Evolutionary conservation across 2,329 filamentous ascomycete species (phyloP).

Genomic region (Gaeumannomyces sp.): DNA sequence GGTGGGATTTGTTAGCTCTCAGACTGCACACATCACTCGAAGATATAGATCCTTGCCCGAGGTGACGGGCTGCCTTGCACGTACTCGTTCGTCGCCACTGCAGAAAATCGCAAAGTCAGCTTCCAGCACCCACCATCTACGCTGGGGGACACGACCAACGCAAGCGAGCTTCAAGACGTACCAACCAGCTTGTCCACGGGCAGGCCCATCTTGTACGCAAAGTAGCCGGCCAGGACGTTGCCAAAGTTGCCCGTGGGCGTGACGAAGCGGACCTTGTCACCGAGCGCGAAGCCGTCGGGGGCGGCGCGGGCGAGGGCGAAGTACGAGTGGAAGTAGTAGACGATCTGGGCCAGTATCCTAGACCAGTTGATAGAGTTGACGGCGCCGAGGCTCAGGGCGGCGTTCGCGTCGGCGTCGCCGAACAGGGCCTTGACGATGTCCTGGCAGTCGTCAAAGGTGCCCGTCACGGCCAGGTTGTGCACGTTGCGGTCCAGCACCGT

Average conservation of each 20-base stretch:
- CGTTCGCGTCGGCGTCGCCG: conserved; percentile 77
- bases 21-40: neutral
- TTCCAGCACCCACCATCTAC: neutral
- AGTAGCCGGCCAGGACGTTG: conserved; percentile 89
- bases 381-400: conserved; percentile 75
- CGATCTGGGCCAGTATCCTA: conserved; percentile 90
- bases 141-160: too few relatives aligned
- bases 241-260: conserved; percentile 94
- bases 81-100: conserved; percentile 77
- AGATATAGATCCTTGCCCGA: too few relatives aligned
- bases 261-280: conserved; percentile 72
- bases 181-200: conserved; percentile 75
- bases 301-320: conserved; percentile 66
- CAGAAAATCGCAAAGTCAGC: neutral
- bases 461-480: conserved; percentile 82
- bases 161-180: neutral
- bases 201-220: conserved; percentile 55
- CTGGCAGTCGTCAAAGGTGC: conserved; percentile 95
- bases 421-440: conserved; percentile 94
- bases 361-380: conserved; percentile 98
- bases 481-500: conserved; percentile 87
- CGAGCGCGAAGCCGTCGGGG: conserved; percentile 49
- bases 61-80: neutral
- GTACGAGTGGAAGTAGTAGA: conserved; percentile 95
- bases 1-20: too few relatives aligned